Evolutionary conservation across 768 basidiomycete genomes (phyloP).

Genomic region (Epithele typhae): DNA sequence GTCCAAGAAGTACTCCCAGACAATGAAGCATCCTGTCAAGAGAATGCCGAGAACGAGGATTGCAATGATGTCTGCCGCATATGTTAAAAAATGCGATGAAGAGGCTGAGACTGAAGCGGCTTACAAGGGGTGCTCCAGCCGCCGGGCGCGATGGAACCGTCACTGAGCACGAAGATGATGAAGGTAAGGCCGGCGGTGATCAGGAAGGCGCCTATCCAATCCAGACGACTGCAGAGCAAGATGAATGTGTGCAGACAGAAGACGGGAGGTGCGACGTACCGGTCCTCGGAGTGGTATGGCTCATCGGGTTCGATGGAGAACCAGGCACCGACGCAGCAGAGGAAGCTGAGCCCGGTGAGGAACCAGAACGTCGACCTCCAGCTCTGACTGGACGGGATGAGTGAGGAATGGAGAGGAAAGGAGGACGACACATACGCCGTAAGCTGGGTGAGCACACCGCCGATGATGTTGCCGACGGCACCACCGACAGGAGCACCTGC

Average conservation of each 20-base stretch:
- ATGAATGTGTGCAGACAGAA: not conserved
- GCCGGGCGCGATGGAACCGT: conserved; percentile 53
- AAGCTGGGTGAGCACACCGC: conserved; percentile 67
- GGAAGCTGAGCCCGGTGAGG: conserved; percentile 48
- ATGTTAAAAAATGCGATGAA: conserved; percentile 14
- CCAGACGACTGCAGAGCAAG: conserved; percentile 40
- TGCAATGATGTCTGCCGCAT: conserved; percentile 60
- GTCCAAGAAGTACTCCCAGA: conserved; percentile 67
- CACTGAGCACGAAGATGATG: conserved; percentile 68
- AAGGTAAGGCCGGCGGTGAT: conserved; percentile 64
- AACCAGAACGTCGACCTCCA: conserved; percentile 73
- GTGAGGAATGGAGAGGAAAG: not conserved
- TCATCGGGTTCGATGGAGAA: conserved; percentile 61
- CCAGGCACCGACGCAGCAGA: conserved; percentile 49
- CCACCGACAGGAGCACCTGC: conserved; percentile 84
- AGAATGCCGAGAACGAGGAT: conserved; percentile 59
- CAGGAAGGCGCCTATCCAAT: conserved; percentile 73
- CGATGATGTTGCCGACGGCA: conserved; percentile 63
- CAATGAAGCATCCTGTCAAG: conserved; percentile 50
- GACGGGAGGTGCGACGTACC: not conserved
- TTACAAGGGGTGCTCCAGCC: conserved; percentile 59
- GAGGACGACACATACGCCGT: conserved; percentile 26
- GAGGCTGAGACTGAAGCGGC: conserved; percentile 21
- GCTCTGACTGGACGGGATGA: conserved; percentile 23
- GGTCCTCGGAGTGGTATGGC: conserved; percentile 25